These are phyloP conservation scores for Solanum ossicruentum DNA, from an alignment of 257 asterid species.

Conservation along the genomic window DNA sequence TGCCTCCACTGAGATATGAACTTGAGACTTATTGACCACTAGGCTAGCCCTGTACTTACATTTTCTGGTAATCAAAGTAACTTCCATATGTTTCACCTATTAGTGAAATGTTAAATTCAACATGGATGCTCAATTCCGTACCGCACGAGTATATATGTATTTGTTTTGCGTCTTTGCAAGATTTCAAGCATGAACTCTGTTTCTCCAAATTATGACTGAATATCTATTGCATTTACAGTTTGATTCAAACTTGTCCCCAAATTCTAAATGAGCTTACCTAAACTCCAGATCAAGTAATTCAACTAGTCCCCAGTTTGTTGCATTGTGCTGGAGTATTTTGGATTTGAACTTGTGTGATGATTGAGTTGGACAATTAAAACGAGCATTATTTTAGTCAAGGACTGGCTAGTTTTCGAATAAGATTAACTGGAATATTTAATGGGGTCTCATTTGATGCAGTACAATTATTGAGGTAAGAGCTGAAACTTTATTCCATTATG, in stretches of 20 bases:
- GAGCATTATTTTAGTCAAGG: not conserved
- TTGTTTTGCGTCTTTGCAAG: not conserved
- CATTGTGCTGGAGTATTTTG: not conserved
- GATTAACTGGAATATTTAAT: not conserved
- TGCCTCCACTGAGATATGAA: not conserved
- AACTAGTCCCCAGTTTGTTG: not conserved
- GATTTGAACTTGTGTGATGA: not conserved
- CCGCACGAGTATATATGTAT: not conserved
- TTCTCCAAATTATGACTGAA: not conserved
- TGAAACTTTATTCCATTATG: not conserved
- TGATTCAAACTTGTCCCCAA: not conserved
- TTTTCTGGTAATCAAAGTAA: not conserved
- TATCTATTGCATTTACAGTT: not conserved
- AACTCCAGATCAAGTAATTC: not conserved
- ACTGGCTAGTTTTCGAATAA: not conserved
- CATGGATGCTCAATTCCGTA: not conserved
- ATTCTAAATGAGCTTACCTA: not conserved
- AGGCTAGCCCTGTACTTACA: not conserved
- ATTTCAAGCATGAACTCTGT: not conserved
- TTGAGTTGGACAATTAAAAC: not conserved
- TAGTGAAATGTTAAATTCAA: not conserved
- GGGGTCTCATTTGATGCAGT: not conserved
- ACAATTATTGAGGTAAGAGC: not conserved
- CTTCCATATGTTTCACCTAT: not conserved
- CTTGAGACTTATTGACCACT: not conserved